These are phyloP conservation scores for Aurinia saxatilis DNA, from an alignment of 345 rosid species.

Conservation along the genomic window DNA sequence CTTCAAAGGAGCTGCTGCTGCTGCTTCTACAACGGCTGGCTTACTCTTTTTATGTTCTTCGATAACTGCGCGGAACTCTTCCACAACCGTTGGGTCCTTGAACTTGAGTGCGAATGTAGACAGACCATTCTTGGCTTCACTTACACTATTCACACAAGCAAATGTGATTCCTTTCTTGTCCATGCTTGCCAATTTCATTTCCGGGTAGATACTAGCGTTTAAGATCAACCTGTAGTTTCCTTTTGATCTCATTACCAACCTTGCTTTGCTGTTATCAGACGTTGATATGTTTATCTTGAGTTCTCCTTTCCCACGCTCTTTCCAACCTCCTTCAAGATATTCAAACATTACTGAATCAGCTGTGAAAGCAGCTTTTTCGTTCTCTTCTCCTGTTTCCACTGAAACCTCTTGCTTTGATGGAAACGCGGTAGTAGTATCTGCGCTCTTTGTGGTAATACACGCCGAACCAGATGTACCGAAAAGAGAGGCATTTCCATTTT, in stretches of 20 bases:
- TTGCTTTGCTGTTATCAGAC: conserved; percentile 43
- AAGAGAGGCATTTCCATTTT: conserved; percentile 59
- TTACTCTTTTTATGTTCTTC: conserved; percentile 44
- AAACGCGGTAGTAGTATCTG: conserved; percentile 28
- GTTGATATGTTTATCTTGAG: conserved; percentile 70
- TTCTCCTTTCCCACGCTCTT: conserved; percentile 96
- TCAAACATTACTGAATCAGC: conserved; percentile 80
- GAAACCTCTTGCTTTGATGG: conserved; percentile 70
- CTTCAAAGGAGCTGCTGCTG: conserved; percentile 37
- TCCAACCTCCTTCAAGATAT: conserved; percentile 69
- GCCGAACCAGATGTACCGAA: conserved; percentile 36
- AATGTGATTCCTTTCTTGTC: conserved; percentile 86
- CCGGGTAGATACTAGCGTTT: conserved; percentile 81
- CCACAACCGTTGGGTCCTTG: conserved; percentile 57
- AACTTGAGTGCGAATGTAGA: conserved; percentile 82
- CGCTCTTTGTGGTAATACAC: conserved; percentile 39
- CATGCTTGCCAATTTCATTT: conserved; percentile 88
- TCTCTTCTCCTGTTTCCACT: conserved; percentile 92
- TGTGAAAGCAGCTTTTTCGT: conserved; percentile 55
- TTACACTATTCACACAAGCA: conserved; percentile 66
- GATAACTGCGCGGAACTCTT: conserved; percentile 54
- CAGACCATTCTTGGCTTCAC: conserved; percentile 51
- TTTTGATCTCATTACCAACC: conserved; percentile 78
- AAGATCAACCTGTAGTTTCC: conserved; percentile 82
- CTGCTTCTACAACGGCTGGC: not conserved